phyloP scores from a whole-genome alignment of 2,329 filamentous ascomycete species.

The Ascochyta lentis region DNA sequence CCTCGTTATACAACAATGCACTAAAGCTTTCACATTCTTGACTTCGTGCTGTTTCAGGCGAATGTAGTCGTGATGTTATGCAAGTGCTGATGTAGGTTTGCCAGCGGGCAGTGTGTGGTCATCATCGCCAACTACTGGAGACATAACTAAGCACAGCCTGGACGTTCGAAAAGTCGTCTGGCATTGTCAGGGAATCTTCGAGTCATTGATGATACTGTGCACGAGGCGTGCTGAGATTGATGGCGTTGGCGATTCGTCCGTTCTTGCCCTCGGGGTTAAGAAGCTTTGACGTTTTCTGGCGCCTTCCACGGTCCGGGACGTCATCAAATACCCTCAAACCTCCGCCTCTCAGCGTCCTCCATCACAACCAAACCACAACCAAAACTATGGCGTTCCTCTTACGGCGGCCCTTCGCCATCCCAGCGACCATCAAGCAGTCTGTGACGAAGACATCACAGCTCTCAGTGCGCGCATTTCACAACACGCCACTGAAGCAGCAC shows the following conservation, averaged over 20 bases:
- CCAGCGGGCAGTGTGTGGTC: too few species aligned
- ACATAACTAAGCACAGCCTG: too few species aligned
- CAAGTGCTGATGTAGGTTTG: too few species aligned
- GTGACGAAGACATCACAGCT: slow-evolving; percentile 56
- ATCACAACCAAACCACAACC: slow-evolving; percentile 4
- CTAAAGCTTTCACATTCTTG: too few species aligned
- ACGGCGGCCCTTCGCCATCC: slow-evolving; percentile 68
- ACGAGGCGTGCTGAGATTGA: slow-evolving; percentile 12
- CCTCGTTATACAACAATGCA: too few species aligned
- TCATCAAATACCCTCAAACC: slow-evolving; percentile 14
- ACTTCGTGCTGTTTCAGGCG: too few species aligned
- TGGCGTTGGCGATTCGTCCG: slow-evolving; percentile 11
- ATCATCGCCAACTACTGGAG: too few species aligned
- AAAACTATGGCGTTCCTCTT: slow-evolving; percentile 68
- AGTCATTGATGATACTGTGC: slow-evolving; percentile 6
- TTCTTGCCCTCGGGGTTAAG: slow-evolving; percentile 11
- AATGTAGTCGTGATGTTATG: too few species aligned
- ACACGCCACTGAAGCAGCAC: slow-evolving; percentile 59
- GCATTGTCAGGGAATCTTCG: background rate
- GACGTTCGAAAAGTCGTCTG: too few species aligned
- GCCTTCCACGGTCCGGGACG: slow-evolving; percentile 17
- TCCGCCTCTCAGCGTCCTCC: slow-evolving; percentile 3
- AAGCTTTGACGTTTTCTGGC: slow-evolving; percentile 18
- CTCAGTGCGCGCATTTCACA: slow-evolving; percentile 67
- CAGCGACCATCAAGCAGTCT: slow-evolving; percentile 64